Percentiles rank a stretch among this genome's conserved stretches.
Evolutionary conservation across 495 filamentous ascomycete genomes (phyloP).

Genomic region (Margaritispora aquatica): DNA sequence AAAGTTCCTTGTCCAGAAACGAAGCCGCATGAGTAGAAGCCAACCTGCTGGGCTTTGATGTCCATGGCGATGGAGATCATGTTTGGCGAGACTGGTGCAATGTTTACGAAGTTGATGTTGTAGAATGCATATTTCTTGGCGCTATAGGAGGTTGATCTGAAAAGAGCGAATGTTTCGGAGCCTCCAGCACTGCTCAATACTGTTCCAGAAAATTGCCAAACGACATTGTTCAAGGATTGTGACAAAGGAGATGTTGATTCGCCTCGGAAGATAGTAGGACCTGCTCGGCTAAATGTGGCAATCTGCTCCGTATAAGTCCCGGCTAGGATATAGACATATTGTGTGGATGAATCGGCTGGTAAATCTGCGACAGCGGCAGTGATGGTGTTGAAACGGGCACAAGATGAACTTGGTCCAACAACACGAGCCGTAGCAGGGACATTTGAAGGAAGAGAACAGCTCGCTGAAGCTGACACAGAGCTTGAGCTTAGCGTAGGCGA

Average conservation of each 20-base stretch:
- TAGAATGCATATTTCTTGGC: conserved; percentile 16
- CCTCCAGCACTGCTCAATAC: conserved; percentile 24
- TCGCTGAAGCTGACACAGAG: background rate
- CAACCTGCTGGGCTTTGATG: conserved; percentile 23
- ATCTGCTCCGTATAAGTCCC: conserved; percentile 7
- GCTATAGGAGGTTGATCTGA: conserved; percentile 21
- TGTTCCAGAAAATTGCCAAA: conserved; percentile 19
- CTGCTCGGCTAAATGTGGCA: conserved; percentile 19
- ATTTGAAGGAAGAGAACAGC: background rate
- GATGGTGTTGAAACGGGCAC: background rate
- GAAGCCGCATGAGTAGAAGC: conserved; percentile 20
- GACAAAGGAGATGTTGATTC: conserved; percentile 22
- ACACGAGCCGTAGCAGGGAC: conserved; percentile 1
- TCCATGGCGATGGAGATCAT: conserved; percentile 26
- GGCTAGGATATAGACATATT: conserved; percentile 7
- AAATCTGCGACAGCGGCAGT: background rate
- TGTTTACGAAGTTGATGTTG: conserved; percentile 24
- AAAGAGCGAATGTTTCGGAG: conserved; percentile 21
- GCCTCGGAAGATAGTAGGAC: conserved; percentile 27
- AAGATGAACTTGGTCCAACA: background rate
- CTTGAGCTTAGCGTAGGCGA: background rate
- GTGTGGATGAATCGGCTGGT: conserved; percentile 1
- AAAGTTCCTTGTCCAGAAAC: conserved; percentile 22
- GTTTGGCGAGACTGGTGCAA: conserved; percentile 19
- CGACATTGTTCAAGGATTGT: conserved; percentile 24